phyloP scores from a whole-genome alignment of 257 asterid species.

The Cinchona pubescens region DNA sequence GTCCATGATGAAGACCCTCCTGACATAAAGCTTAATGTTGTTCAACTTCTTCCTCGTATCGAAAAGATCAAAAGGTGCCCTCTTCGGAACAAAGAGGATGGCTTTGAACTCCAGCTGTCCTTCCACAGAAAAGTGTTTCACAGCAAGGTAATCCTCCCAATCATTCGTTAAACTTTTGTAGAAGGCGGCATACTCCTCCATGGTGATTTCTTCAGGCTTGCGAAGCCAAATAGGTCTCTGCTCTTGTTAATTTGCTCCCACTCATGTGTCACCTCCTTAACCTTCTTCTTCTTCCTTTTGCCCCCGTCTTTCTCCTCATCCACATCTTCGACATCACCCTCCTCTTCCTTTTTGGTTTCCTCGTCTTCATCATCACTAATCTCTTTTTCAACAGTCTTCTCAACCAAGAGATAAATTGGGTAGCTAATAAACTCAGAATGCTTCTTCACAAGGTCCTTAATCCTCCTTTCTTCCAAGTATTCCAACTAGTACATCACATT shows the following conservation, averaged over 20 bases:
- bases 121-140: conserved; percentile 33
- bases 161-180: conserved; percentile 32
- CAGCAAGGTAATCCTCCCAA: conserved; percentile 34
- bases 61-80: conserved; percentile 33
- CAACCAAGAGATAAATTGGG: conserved; percentile 31
- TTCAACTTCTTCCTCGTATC: conserved; percentile 23
- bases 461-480: conserved; percentile 31
- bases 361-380: conserved; percentile 34
- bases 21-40: conserved; percentile 31
- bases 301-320: conserved; percentile 24
- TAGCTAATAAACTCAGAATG: conserved; percentile 39
- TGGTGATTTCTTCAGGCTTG: conserved; percentile 30
- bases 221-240: conserved; percentile 35
- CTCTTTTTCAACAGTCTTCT: conserved; percentile 35
- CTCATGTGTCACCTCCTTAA: conserved; percentile 24
- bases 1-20: conserved; percentile 36
- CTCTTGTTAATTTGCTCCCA: conserved; percentile 28
- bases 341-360: conserved; percentile 27
- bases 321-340: conserved; percentile 25
- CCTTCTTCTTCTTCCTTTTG: conserved; percentile 27
- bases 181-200: conserved; percentile 41
- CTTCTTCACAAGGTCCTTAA: conserved; percentile 34
- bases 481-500: conserved; percentile 23
- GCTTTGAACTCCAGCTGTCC: conserved; percentile 35
- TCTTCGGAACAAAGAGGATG: conserved; percentile 30